Evolutionary conservation across 371 early-diverging fungal species (phyloP).

Genomic region (Syncephalastrum sp.): DNA sequence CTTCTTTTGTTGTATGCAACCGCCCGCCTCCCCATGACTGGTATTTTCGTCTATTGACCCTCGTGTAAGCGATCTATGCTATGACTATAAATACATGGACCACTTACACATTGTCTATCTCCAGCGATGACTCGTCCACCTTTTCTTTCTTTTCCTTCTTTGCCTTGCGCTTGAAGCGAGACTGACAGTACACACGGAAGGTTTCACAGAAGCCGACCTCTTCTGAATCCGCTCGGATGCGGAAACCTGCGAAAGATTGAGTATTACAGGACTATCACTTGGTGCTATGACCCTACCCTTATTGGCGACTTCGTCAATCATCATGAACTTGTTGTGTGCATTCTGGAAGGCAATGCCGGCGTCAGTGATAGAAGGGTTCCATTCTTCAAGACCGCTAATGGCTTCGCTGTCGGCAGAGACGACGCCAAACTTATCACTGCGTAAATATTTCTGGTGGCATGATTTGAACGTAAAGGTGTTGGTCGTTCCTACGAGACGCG

Average conservation of each 20-base stretch:
- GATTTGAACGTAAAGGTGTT: constrained; percentile 65
- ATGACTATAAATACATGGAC: not conserved
- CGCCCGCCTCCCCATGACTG: constrained; percentile 70
- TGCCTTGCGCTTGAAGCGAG: constrained; percentile 50
- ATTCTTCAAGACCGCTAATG: constrained; percentile 80
- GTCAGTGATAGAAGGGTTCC: constrained; percentile 67
- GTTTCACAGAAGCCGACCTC: constrained; percentile 73
- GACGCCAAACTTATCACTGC: constrained; percentile 82
- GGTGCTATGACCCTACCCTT: constrained; percentile 24
- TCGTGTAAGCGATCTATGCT: not conserved
- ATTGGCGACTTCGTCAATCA: constrained; percentile 62
- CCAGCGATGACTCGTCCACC: constrained; percentile 19
- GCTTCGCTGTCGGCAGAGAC: constrained; percentile 73
- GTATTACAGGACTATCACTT: not conserved
- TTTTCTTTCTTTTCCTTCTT: constrained; percentile 36
- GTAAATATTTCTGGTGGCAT: constrained; percentile 66
- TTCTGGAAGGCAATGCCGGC: constrained; percentile 74
- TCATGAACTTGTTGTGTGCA: constrained; percentile 58
- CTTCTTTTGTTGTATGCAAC: constrained; percentile 47
- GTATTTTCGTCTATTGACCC: constrained; percentile 51
- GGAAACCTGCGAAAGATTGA: constrained; percentile 24
- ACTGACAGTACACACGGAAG: constrained; percentile 71
- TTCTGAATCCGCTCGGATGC: constrained; percentile 73
- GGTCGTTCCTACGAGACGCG: constrained; percentile 52
- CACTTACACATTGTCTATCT: constrained; percentile 44